These are phyloP conservation scores for Groenewaldozyma auringiensis DNA, from an alignment of 1,139 yeast genomes.

Conservation along the genomic window DNA sequence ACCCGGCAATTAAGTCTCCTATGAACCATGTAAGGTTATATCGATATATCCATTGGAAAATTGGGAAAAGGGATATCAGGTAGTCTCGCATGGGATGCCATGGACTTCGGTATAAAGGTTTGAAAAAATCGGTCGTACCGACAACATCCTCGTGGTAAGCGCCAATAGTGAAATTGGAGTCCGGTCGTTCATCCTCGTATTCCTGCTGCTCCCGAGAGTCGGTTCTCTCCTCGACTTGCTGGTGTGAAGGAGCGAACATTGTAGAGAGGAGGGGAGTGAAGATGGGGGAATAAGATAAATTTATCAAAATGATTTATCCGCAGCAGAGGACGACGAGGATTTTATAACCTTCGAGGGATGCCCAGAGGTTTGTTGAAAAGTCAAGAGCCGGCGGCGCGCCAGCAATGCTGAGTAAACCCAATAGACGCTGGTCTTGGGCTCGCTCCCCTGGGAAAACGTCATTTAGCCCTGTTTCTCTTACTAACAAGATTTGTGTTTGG, in stretches of 20 bases:
- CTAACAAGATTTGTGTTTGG: not conserved
- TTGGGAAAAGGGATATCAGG: conserved; percentile 63
- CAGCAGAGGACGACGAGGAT: too few relatives aligned
- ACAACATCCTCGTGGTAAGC: conserved; percentile 18
- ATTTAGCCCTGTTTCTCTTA: too few relatives aligned
- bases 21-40: conserved; percentile 74
- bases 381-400: too few relatives aligned
- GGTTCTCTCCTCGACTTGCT: not conserved
- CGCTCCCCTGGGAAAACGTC: too few relatives aligned
- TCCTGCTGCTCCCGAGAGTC: not conserved
- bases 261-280: too few relatives aligned
- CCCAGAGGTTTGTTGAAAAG: too few relatives aligned
- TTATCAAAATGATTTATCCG: too few relatives aligned
- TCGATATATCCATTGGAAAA: conserved; percentile 71
- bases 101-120: conserved; percentile 31
- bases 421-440: too few relatives aligned
- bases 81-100: conserved; percentile 38
- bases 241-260: too few relatives aligned
- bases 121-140: conserved; percentile 11
- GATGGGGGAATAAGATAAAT: too few relatives aligned
- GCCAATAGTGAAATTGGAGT: conserved; percentile 6
- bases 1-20: conserved; percentile 83
- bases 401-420: too few relatives aligned
- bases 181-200: not conserved
- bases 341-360: too few relatives aligned